Conservation (phyloP, 768 basidiomycete genomes). For the Rhizopogon vulgaris region DNA sequence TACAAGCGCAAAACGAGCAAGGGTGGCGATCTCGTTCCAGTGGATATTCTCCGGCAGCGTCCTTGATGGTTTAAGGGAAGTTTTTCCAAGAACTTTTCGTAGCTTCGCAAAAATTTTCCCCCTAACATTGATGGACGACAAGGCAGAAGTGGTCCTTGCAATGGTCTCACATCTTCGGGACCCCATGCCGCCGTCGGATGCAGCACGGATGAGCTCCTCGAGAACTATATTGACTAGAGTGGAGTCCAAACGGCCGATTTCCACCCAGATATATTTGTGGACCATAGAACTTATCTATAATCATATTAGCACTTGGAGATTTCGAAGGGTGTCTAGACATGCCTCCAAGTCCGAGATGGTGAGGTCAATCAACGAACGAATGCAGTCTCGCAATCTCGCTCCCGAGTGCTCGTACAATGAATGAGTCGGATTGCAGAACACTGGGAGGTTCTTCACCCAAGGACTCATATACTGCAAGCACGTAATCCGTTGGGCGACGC, state of each 20-base stretch:
- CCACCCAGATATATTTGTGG: conserved; percentile 73
- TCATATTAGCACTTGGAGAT: conserved; percentile 2
- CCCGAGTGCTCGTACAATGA: conserved; percentile 67
- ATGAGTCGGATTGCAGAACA: conserved; percentile 64
- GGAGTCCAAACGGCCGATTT: conserved; percentile 65
- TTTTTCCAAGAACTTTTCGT: conserved; percentile 74
- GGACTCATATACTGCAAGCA: conserved; percentile 82
- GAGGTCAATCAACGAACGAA: conserved; percentile 73
- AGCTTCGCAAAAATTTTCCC: conserved; percentile 74
- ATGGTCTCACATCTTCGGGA: conserved; percentile 71
- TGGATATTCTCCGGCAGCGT: conserved; percentile 64
- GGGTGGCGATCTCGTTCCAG: conserved; percentile 78
- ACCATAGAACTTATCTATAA: conserved; percentile 56
- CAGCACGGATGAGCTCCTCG: conserved; percentile 75
- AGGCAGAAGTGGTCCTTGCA: conserved; percentile 62
- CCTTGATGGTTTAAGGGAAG: conserved; percentile 56
- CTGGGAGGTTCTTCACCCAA: conserved; percentile 78
- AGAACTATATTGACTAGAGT: conserved; percentile 65
- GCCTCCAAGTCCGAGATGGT: conserved; percentile 73
- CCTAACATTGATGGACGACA: conserved; percentile 73
- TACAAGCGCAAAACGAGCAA: conserved; percentile 69
- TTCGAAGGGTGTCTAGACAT: conserved; percentile 4
- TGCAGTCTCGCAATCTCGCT: conserved; percentile 71
- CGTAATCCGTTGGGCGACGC: conserved; percentile 51
- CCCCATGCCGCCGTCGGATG: conserved; percentile 78